Evolutionary conservation across 129 eudicot genomes (phyloP).

Genomic region (Chrysanthemum lavandulifolium): DNA sequence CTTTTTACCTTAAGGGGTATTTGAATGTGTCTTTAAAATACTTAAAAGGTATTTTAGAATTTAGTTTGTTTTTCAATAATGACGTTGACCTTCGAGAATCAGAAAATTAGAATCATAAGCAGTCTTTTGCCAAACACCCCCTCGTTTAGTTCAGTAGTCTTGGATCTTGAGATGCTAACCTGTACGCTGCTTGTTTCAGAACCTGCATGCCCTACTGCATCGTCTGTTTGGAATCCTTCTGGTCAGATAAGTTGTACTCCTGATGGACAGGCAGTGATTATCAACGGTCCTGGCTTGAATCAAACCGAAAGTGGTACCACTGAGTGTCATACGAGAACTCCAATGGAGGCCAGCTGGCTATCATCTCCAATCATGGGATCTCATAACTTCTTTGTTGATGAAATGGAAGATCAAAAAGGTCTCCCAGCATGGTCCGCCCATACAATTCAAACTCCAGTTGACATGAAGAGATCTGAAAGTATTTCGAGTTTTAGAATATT

Average conservation of each 20-base stretch:
- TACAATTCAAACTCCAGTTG: constrained; percentile 12
- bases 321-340: constrained; percentile 22
- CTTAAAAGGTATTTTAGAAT: neutral
- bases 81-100: neutral
- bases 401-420: constrained; percentile 52
- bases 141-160: neutral
- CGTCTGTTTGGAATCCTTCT: constrained; percentile 49
- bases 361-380: constrained; percentile 36
- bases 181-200: constrained; percentile 34
- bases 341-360: constrained; percentile 37
- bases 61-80: neutral
- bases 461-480: constrained; percentile 24
- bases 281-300: constrained; percentile 30
- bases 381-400: constrained; percentile 30
- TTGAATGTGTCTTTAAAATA: neutral
- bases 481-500: constrained; percentile 34
- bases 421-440: constrained; percentile 42
- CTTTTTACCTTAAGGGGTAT: neutral
- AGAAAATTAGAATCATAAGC: neutral
- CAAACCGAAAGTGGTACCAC: constrained; percentile 36
- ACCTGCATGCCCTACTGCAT: constrained; percentile 38
- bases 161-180: constrained; percentile 19
- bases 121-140: neutral
- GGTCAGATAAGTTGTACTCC: constrained; percentile 40
- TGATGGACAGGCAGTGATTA: constrained; percentile 42